Conservation (phyloP, 805 yeast species). For the Pichia manshurica region DNA sequence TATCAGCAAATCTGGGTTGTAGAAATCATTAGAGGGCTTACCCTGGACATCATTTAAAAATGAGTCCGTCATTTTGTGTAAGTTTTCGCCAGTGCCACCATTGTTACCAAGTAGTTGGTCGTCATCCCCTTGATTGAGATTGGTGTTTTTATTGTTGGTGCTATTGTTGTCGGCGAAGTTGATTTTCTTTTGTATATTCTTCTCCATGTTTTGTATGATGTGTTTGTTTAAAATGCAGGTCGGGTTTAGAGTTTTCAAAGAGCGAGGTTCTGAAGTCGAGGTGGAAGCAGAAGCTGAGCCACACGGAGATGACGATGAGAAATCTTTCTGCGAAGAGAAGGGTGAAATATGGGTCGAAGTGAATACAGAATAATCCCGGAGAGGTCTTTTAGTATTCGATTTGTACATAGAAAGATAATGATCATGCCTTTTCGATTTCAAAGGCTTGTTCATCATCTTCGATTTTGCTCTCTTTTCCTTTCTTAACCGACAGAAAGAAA, state of each 20-base stretch:
- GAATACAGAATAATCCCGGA: not conserved
- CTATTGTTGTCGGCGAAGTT: not conserved
- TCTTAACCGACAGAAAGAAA: not conserved
- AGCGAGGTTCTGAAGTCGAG: not conserved
- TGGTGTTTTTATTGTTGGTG: too few relatives aligned
- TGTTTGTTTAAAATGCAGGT: not conserved
- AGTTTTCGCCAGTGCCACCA: too few relatives aligned
- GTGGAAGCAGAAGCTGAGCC: not conserved
- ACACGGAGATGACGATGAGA: not conserved
- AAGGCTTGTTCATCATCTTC: not conserved
- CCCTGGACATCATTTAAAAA: too few relatives aligned
- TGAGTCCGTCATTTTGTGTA: too few relatives aligned
- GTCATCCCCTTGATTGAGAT: too few relatives aligned
- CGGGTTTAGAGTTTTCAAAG: slow-evolving; percentile 4
- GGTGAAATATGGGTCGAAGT: not conserved
- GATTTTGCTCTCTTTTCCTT: not conserved
- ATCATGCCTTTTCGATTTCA: slow-evolving; percentile 1
- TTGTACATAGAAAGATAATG: not conserved
- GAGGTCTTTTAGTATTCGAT: not conserved
- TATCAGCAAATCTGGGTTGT: not conserved
- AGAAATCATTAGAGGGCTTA: not conserved
- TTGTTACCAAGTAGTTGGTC: too few relatives aligned
- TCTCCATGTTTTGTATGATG: not conserved
- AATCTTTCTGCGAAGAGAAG: too few relatives aligned
- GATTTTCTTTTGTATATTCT: not conserved